Evolutionary conservation across 805 yeast species (phyloP).

Genomic region (Lipomyces sp.): DNA sequence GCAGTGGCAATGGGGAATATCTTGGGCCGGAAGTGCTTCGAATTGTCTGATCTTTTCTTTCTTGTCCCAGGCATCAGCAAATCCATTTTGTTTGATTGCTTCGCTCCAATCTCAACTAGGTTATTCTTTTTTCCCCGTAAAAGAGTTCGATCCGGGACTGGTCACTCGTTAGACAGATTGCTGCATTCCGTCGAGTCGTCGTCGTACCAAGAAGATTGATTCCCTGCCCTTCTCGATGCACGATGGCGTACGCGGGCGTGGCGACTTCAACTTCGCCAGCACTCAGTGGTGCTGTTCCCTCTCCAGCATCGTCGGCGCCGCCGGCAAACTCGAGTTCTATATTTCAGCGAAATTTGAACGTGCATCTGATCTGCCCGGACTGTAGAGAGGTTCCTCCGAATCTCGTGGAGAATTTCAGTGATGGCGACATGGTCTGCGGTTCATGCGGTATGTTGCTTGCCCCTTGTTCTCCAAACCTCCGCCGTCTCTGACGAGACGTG

Average conservation of each 20-base stretch:
- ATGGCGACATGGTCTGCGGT: constrained; percentile 98
- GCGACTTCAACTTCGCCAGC: constrained; percentile 1
- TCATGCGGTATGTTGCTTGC: constrained; percentile 64
- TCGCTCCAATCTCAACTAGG: no score
- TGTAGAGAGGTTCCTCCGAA: constrained; percentile 96
- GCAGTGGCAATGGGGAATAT: no score
- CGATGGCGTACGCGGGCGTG: constrained; percentile 11
- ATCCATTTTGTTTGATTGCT: no score
- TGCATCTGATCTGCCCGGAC: constrained; percentile 90
- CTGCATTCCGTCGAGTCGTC: no score
- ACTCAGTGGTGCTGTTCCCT: not conserved
- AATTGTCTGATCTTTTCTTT: no score
- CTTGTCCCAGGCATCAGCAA: no score
- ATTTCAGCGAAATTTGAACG: constrained; percentile 57
- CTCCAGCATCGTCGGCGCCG: not conserved
- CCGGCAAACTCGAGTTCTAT: constrained; percentile 1
- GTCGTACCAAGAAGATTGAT: no score
- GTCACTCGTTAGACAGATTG: no score
- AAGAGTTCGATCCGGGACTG: no score
- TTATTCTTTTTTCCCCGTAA: no score
- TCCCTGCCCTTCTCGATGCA: not conserved
- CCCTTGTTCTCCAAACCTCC: not conserved
- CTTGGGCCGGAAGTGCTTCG: no score
- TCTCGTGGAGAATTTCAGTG: constrained; percentile 88
- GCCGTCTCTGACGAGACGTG: not conserved